phyloP scores from a whole-genome alignment of 306 rosid species.

The Citrullus mucosospermus region DNA sequence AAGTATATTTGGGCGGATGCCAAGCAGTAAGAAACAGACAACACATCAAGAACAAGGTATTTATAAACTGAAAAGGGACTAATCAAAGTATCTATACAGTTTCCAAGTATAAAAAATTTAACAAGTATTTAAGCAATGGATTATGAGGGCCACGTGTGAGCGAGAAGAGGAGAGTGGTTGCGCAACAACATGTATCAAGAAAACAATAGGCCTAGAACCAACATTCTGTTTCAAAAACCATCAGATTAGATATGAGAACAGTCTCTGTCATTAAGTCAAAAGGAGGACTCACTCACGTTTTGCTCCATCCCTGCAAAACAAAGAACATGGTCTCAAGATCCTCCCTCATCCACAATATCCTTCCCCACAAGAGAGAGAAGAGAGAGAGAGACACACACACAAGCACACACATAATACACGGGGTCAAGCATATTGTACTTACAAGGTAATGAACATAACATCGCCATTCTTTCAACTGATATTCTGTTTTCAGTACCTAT shows the following conservation, averaged over 20 bases:
- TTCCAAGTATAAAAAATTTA: not conserved
- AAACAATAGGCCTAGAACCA: not conserved
- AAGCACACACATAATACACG: not conserved
- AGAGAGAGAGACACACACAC: not conserved
- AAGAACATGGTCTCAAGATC: not conserved
- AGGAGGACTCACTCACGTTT: slow-evolving; percentile 31
- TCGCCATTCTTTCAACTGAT: slow-evolving; percentile 24
- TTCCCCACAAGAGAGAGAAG: not conserved
- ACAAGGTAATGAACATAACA: slow-evolving; percentile 68
- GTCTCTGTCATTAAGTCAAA: not conserved
- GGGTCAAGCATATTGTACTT: slow-evolving; percentile 6
- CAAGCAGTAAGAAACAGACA: not conserved
- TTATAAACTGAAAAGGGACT: not conserved
- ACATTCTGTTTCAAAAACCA: not conserved
- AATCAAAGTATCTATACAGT: not conserved
- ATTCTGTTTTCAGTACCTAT: slow-evolving; percentile 37
- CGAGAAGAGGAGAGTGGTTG: not conserved
- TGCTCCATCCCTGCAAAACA: slow-evolving; percentile 79
- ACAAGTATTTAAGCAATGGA: not conserved
- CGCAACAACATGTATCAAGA: not conserved
- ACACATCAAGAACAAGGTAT: not conserved
- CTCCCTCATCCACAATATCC: not conserved
- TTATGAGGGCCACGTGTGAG: not conserved
- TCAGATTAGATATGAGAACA: not conserved
- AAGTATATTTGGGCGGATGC: not conserved